Evolutionary conservation across 129 eudicot genomes (phyloP), one percentile per base, ranked within the genome.

Genomic region (Flaveria sonorensis): DNA sequence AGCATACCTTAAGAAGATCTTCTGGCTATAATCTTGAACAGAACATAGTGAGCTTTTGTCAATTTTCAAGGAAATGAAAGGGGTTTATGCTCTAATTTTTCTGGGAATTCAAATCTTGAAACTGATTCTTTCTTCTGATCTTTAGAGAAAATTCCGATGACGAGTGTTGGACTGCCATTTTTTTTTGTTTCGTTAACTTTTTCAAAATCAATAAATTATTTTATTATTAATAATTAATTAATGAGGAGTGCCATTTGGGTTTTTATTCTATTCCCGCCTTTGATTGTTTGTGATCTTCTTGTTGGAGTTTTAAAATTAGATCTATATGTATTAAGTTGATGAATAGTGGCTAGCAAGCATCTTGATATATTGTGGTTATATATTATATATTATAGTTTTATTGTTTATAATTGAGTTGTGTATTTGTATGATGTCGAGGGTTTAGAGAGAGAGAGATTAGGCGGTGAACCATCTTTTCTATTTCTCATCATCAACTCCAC

Each of bases 261-360:
- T 75, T 80, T 84, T 69, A 68, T 76, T 72, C 46, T n/a, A 71
- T 84, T 87, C 86, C 88, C 91, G 88, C 91, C 90, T 82, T 79
- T 72, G 60, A 70, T 50, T n/a, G 20, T 19, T 80, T 66, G 75
- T 72, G 59, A 46, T 26, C 23, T 23, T 48, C 10, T 70, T 70
- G 45, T 48, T 46, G 59, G 42, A 12, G 51, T 8, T 48, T 68
- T 68, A 19, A 68, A n/a, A n/a, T n/a, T n/a, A n/a, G n/a, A n/a
- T n/a, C n/a, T n/a, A n/a, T n/a, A n/a, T n/a, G n/a, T n/a, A n/a
- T n/a, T n/a, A n/a, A n/a, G n/a, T n/a, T n/a, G 32, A 28, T 28
- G 32, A 28, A 28, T 28, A 28, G 4, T 28, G 32, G 32, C 32
- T 28, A 28, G 32, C 4, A 28, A 28, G 32, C 32, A 28, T 28